Conservation (phyloP, 169 alveolate genomes). For the Cryptosporidium meleagridis region DNA sequence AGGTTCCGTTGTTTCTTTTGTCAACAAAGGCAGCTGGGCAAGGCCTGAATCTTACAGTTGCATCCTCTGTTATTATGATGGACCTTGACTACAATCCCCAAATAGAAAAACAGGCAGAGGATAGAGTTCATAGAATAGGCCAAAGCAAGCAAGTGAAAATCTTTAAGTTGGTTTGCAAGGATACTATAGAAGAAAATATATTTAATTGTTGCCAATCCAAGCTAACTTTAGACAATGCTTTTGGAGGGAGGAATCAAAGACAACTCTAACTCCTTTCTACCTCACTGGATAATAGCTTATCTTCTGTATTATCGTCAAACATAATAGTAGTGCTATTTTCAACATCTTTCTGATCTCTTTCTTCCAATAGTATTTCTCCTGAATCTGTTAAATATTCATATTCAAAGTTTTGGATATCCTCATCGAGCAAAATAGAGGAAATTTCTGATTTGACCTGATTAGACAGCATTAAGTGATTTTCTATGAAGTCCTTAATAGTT, state of each 20-base stretch:
- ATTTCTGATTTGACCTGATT: slow-evolving; percentile 24
- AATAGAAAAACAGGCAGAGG: slow-evolving; percentile 94
- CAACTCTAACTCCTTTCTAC: neutral
- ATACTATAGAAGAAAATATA: slow-evolving; percentile 91
- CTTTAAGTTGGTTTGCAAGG: slow-evolving; percentile 89
- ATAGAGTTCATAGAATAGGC: slow-evolving; percentile 93
- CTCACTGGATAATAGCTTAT: neutral
- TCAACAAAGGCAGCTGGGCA: slow-evolving; percentile 99
- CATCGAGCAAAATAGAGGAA: neutral
- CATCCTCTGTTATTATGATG: slow-evolving; percentile 97
- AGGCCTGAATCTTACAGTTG: slow-evolving; percentile 97
- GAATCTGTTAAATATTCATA: slow-evolving; percentile 27
- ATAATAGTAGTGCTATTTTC: slow-evolving; percentile 3
- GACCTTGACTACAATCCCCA: slow-evolving; percentile 95
- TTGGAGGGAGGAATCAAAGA: slow-evolving; percentile 82
- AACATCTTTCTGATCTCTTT: neutral
- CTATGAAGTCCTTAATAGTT: slow-evolving; percentile 22
- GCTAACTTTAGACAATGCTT: slow-evolving; percentile 85
- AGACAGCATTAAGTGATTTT: slow-evolving; percentile 25
- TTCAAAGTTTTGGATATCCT: neutral
- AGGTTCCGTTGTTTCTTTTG: slow-evolving; percentile 92
- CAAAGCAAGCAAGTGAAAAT: slow-evolving; percentile 92
- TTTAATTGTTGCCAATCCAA: slow-evolving; percentile 87
- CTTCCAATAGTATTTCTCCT: neutral
- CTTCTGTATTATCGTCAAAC: neutral